Evolutionary conservation across 768 basidiomycete species (phyloP), one percentile per base, ranked within the genome.

Genomic region (Candolleomyces eurysporus): DNA sequence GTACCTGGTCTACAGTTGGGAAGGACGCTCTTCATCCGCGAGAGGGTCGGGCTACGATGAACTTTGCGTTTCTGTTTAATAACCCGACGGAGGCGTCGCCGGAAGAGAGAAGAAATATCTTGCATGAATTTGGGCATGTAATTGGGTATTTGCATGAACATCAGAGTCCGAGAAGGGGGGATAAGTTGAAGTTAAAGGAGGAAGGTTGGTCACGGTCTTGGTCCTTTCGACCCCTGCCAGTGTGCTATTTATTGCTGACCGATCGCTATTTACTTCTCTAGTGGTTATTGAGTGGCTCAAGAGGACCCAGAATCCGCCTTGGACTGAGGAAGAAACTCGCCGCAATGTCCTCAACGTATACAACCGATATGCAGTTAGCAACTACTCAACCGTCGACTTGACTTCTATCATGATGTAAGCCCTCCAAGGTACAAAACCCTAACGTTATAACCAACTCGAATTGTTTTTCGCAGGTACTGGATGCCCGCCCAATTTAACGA

Each of bases 361-460:
- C 40, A 63, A 62, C 46, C 30, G 17, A 3, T 10, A 53, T 2
- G 64, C 65, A 32, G 61, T 64, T n/a, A 61, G 57, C 50, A 65
- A 64, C 54, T 67, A 57, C 56, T 62, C 64, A 17, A 58, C 59
- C 8, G 17, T 65, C 48, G 64, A 67, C 43, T 42, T 55, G 30
- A 65, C 50, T 2, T 67, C 66, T 10, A 64, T 68, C 19, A 68
- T 65, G 67, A 64, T 64, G 67, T 66, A 48, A 13, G 67, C 58
- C 58, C 7, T 5, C 54, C 42, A 5, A 11, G 11, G 2, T 43
- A 43, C 2, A 13, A 43, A n/a, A 13, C 2, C 13, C 11, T 11
- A 43, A n/a, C 5, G n/a, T 2, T 5, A 13, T n/a, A 13, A 43
- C 11, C 42, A 11, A 43, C 30, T 50, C 51, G 50, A 9, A 57